Percentiles rank a stretch among this genome's conserved stretches.
phyloP scores from a whole-genome alignment of 768 basidiomycete species.

The Boletus tomentosulus region DNA sequence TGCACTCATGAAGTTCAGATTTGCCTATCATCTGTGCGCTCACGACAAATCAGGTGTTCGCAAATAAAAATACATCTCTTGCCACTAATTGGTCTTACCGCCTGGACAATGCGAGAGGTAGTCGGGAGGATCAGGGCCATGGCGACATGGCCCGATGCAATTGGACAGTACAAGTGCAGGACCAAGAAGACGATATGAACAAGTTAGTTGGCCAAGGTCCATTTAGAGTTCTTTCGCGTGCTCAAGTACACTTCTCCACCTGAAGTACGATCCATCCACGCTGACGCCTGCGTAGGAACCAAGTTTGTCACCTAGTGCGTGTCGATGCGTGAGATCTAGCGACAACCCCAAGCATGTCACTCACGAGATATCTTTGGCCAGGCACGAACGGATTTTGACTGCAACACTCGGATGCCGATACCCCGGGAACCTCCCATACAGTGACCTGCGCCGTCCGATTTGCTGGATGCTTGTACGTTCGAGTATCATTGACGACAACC shows the following conservation, averaged over 20 bases:
- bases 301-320: constrained; percentile 53
- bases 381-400: constrained; percentile 47
- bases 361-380: constrained; percentile 67
- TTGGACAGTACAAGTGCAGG: no score
- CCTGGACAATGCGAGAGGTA: no score
- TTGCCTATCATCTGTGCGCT: no score
- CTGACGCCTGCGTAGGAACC: constrained; percentile 57
- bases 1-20: no score
- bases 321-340: background rate
- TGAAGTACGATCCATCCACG: constrained; percentile 65
- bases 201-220: constrained; percentile 38
- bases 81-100: no score
- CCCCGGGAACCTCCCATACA: constrained; percentile 69
- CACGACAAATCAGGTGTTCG: no score
- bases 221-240: constrained; percentile 62
- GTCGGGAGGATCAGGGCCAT: no score
- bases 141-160: no score
- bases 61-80: no score
- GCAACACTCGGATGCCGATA: constrained; percentile 50
- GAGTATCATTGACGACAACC: constrained; percentile 60
- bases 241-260: constrained; percentile 68
- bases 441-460: constrained; percentile 71
- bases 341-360: constrained; percentile 14
- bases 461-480: constrained; percentile 46
- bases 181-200: background rate